Base-by-base conservation (phyloP, 495 filamentous ascomycete genomes). In the Penicillium verhagenii region DNA sequence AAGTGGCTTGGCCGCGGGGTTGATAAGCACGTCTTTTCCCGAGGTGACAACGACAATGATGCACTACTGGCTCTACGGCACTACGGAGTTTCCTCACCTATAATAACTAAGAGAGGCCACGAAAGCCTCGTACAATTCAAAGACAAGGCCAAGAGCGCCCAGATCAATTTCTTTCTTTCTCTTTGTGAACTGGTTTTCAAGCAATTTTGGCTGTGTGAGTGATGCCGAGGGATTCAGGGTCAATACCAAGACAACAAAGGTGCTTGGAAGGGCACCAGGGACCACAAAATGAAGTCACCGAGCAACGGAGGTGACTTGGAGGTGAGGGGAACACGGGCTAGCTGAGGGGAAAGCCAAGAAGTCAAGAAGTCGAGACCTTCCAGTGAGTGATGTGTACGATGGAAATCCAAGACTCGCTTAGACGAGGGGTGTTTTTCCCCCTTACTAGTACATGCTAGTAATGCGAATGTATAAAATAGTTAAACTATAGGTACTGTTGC, bases 171-270 rank as follows among this genome's bases (percentile, higher is more conserved):
- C 6, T 18, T 6, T 39, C 8, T 39, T 9, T 14, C 10, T 10
- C 4, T 42, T 23, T 25, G 25, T 26, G 21, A 25, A 24, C 42
- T 14, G 21, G 25, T 31, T 11, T 31, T 13, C 2, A n/a, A n/a
- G n/a, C n/a, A n/a, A n/a, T n/a, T n/a, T n/a, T 31, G 16, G 8
- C 19, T 11, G 14, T 29, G 26, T 23, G 19, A 18, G 19, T 2
- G 31, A 35, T 9, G 47, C 47, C 47, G 47, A 50, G 47, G 23
- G 6, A 21, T 50, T 38, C 33, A 50, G 20, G 11, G 31, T 50
- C 19, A 50, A 50, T 39, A 50, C 29, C 31, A 50, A 37, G 47
- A 21, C 14, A 20, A 20, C 39, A 29, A 29, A 9, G 26, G 26
- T 29, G 20, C 35, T 31, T 19, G 33, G 33, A 13, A n/a, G n/a